Conservation (phyloP, 192 early-diverging fungal species). For the Lobosporangium transversale region DNA sequence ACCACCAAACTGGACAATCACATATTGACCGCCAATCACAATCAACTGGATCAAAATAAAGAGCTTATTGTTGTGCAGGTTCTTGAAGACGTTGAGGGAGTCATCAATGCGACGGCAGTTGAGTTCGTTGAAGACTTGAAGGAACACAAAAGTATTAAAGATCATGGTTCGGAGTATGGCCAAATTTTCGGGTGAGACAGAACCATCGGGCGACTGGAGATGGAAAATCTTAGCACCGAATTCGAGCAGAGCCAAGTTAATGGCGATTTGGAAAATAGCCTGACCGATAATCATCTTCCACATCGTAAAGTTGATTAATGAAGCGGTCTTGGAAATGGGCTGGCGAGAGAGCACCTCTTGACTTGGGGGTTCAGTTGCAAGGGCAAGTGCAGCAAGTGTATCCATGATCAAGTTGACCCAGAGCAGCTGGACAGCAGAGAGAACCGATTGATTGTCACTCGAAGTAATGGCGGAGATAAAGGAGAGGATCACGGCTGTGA, state of each 20-base stretch:
- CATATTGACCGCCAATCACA: conserved; percentile 77
- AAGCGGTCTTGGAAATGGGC: conserved; percentile 78
- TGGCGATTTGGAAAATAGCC: conserved; percentile 86
- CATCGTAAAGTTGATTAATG: conserved; percentile 90
- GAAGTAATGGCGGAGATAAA: conserved; percentile 75
- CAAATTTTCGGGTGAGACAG: conserved; percentile 35
- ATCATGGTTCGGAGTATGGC: conserved; percentile 79
- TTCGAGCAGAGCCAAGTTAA: conserved; percentile 72
- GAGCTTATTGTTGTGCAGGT: conserved; percentile 81
- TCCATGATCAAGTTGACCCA: conserved; percentile 98
- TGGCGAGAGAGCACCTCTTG: conserved; percentile 82
- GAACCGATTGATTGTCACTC: conserved; percentile 73
- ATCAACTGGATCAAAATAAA: conserved; percentile 82
- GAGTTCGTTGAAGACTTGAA: conserved; percentile 95
- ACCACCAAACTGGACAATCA: conserved; percentile 91
- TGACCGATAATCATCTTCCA: conserved; percentile 93
- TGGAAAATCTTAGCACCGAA: conserved; percentile 72
- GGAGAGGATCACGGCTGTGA: conserved; percentile 78
- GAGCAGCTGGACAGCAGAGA: conserved; percentile 91
- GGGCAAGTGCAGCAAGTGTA: conserved; percentile 90
- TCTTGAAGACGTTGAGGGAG: conserved; percentile 87
- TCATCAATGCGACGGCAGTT: conserved; percentile 88
- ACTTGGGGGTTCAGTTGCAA: conserved; percentile 91
- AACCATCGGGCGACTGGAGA: conserved; percentile 44
- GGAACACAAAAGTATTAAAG: conserved; percentile 95